Evolutionary conservation across 2,329 filamentous ascomycete genomes (phyloP).

Genomic region (Neopestalotiopsis rosae): DNA sequence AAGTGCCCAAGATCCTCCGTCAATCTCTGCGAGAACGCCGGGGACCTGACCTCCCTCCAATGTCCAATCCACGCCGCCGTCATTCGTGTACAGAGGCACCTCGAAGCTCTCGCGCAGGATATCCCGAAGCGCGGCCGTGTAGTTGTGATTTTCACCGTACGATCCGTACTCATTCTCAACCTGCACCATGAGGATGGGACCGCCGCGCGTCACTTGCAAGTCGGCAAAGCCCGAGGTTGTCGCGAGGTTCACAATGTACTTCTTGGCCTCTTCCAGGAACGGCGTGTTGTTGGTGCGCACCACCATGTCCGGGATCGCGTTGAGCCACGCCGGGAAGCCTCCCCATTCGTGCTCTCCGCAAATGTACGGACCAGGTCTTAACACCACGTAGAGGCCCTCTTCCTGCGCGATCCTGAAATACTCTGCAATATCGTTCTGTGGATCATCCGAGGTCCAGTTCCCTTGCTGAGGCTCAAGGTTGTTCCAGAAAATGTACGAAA

Average conservation of each 20-base stretch:
- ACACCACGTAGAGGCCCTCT: slow-evolving; percentile 49
- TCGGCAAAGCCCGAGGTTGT: slow-evolving; percentile 34
- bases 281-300: slow-evolving; percentile 46
- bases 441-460: slow-evolving; percentile 40
- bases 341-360: slow-evolving; percentile 57
- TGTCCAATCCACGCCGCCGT: slow-evolving; percentile 49
- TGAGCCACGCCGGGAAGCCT: slow-evolving; percentile 52
- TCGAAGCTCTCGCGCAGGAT: slow-evolving; percentile 49
- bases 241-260: slow-evolving; percentile 46
- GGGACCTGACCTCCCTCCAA: slow-evolving; percentile 49
- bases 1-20: slow-evolving; percentile 48
- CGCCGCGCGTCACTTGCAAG: slow-evolving; percentile 46
- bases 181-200: slow-evolving; percentile 55
- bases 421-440: slow-evolving; percentile 51
- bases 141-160: slow-evolving; percentile 50
- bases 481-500: slow-evolving; percentile 58
- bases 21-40: slow-evolving; percentile 50
- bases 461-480: slow-evolving; percentile 48
- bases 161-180: slow-evolving; percentile 58
- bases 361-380: slow-evolving; percentile 54
- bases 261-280: slow-evolving; percentile 43
- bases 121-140: slow-evolving; percentile 46
- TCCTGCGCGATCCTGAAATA: slow-evolving; percentile 55
- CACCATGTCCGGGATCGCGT: slow-evolving; percentile 43
- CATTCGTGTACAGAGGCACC: slow-evolving; percentile 53